phyloP scores from a whole-genome alignment of 2,329 filamentous ascomycete species.

The Coniochaeta sp. region DNA sequence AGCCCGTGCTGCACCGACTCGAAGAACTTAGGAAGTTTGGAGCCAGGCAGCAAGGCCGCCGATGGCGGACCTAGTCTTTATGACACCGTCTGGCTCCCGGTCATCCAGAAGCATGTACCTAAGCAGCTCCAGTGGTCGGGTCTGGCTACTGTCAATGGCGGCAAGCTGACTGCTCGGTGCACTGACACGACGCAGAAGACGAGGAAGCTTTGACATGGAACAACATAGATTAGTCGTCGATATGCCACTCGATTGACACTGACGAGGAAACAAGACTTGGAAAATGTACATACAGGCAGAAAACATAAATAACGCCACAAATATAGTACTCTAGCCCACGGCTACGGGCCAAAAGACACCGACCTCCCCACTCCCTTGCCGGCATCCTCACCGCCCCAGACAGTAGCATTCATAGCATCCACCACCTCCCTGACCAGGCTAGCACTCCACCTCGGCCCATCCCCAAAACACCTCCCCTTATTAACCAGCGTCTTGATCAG shows the following conservation, averaged over 20 bases:
- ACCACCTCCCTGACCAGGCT: background rate
- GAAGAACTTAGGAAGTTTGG: slow-evolving; percentile 32
- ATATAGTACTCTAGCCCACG: too few relatives aligned
- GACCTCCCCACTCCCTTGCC: too few relatives aligned
- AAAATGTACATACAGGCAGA: too few relatives aligned
- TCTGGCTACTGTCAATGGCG: slow-evolving; percentile 18
- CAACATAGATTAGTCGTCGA: too few relatives aligned
- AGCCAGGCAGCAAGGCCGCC: slow-evolving; percentile 34
- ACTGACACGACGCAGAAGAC: background rate
- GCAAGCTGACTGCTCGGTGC: background rate
- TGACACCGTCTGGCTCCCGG: slow-evolving; percentile 35
- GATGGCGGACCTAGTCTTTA: slow-evolving; percentile 36
- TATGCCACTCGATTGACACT: background rate
- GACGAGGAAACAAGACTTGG: too few relatives aligned
- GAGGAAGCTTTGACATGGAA: too few relatives aligned
- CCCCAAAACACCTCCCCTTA: background rate
- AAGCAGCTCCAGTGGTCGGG: slow-evolving; percentile 29
- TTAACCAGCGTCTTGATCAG: background rate
- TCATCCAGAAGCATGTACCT: slow-evolving; percentile 34
- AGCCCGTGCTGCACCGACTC: slow-evolving; percentile 30
- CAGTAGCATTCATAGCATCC: too few relatives aligned
- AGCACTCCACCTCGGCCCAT: background rate
- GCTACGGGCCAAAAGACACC: too few relatives aligned
- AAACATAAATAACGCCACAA: too few relatives aligned
- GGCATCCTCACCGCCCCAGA: too few relatives aligned